Conservation (phyloP, 352 stramenopile genomes). For the Pythium brachiatum region DNA sequence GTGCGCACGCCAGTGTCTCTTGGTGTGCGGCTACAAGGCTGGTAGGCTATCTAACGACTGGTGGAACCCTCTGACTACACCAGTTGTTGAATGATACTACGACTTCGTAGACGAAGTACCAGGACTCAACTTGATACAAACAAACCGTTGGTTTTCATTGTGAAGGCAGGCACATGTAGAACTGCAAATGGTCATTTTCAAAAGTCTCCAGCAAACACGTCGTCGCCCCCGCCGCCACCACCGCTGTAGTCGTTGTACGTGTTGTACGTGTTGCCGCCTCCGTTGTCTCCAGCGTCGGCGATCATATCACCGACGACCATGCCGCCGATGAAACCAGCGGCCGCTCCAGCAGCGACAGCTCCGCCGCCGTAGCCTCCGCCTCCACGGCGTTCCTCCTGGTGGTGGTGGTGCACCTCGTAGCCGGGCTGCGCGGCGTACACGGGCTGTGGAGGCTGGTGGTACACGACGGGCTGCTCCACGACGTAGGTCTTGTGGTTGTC, state of each 20-base stretch:
- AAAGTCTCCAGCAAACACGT: slow-evolving; percentile 16
- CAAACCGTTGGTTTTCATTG: too few relatives aligned
- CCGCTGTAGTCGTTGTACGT: not conserved
- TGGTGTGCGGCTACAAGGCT: too few relatives aligned
- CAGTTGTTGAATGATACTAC: too few relatives aligned
- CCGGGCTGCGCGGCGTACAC: not conserved
- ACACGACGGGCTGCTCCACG: not conserved
- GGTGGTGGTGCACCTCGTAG: not conserved
- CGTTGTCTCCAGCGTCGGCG: slow-evolving; percentile 4
- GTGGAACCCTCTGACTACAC: too few relatives aligned
- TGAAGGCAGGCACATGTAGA: too few relatives aligned
- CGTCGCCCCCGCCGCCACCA: not conserved
- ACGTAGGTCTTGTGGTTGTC: not conserved
- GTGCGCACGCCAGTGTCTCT: too few relatives aligned
- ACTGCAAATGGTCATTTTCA: too few relatives aligned
- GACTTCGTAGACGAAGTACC: too few relatives aligned
- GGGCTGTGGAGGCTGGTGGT: not conserved
- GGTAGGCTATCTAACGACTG: too few relatives aligned
- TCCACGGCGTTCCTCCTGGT: not conserved
- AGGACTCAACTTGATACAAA: too few relatives aligned
- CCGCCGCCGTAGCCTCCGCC: slow-evolving; percentile 1
- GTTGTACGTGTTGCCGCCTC: not conserved
- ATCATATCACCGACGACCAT: slow-evolving; percentile 18
- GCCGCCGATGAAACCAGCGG: slow-evolving; percentile 8
- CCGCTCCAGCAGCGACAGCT: slow-evolving; percentile 7